Percentiles rank a stretch among this genome's conserved stretches.
These are phyloP conservation scores for Phytophthora boehmeriae DNA, from an alignment of 352 stramenopile species.

Conservation along the genomic window DNA sequence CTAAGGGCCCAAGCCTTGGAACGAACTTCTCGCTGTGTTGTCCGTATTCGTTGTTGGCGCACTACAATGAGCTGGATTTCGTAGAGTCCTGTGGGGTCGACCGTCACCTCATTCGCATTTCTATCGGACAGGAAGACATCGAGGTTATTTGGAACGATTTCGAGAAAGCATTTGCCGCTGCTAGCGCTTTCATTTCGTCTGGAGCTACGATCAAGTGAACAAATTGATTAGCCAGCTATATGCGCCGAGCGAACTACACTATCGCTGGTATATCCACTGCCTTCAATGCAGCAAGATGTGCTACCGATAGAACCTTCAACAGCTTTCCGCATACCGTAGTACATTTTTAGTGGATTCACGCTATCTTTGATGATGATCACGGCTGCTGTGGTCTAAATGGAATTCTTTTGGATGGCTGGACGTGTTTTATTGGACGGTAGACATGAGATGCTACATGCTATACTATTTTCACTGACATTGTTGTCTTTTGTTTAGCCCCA, in stretches of 20 bases:
- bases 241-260: constrained; percentile 19
- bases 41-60: constrained; percentile 93
- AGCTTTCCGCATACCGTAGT: constrained; percentile 16
- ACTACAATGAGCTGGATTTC: constrained; percentile 94
- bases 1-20: constrained; percentile 90
- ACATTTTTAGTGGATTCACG: constrained; percentile 31
- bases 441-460: not conserved
- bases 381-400: constrained; percentile 26
- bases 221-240: constrained; percentile 6
- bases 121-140: constrained; percentile 88
- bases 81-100: constrained; percentile 90
- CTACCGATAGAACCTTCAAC: constrained; percentile 15
- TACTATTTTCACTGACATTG: constrained; percentile 4
- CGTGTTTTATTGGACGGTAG: constrained; percentile 4
- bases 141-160: constrained; percentile 74
- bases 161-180: constrained; percentile 37
- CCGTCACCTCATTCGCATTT: constrained; percentile 91
- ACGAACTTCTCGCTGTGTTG: constrained; percentile 95
- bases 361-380: constrained; percentile 27
- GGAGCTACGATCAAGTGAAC: constrained; percentile 19
- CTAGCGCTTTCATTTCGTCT: constrained; percentile 19
- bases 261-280: constrained; percentile 25
- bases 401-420: constrained; percentile 20
- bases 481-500: constrained; percentile 9
- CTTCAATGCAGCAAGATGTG: constrained; percentile 25